Evolutionary conservation across 2,329 filamentous ascomycete species (phyloP).

Genomic region (Fusarium sp.): DNA sequence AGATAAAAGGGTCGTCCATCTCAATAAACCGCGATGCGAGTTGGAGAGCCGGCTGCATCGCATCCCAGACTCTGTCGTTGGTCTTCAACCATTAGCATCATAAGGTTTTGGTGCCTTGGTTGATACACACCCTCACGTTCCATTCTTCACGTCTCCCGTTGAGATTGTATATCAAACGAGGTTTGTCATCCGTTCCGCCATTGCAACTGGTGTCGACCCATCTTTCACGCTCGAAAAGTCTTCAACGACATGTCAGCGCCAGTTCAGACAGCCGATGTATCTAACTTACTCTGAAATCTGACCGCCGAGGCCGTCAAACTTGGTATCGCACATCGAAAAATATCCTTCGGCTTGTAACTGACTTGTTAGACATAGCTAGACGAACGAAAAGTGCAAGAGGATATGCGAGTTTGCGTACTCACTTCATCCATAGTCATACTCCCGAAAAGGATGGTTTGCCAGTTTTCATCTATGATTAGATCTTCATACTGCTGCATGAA

Average conservation of each 20-base stretch:
- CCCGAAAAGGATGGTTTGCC: slow-evolving; percentile 45
- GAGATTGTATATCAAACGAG: slow-evolving; percentile 35
- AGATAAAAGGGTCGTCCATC: slow-evolving; percentile 33
- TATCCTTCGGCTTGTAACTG: slow-evolving; percentile 41
- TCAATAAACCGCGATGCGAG: slow-evolving; percentile 41
- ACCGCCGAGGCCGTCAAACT: slow-evolving; percentile 28
- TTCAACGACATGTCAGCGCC: slow-evolving; percentile 2
- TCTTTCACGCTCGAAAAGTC: slow-evolving; percentile 19
- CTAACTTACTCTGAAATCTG: slow-evolving; percentile 38
- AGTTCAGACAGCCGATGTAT: neutral
- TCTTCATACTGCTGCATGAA: slow-evolving; percentile 40
- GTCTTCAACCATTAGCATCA: slow-evolving; percentile 11
- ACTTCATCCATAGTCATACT: slow-evolving; percentile 48
- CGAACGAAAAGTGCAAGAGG: neutral
- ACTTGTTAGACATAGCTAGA: neutral
- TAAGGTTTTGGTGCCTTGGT: neutral
- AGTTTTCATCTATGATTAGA: slow-evolving; percentile 45
- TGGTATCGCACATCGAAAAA: slow-evolving; percentile 31
- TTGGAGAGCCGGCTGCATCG: slow-evolving; percentile 44
- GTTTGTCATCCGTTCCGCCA: neutral
- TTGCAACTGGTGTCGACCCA: slow-evolving; percentile 16
- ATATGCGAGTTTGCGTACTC: neutral
- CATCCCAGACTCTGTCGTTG: slow-evolving; percentile 45
- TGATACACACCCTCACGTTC: slow-evolving; percentile 36
- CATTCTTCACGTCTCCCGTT: slow-evolving; percentile 39